phyloP scores from a whole-genome alignment of 352 stramenopile species.

The Globisporangium spiculum region DNA sequence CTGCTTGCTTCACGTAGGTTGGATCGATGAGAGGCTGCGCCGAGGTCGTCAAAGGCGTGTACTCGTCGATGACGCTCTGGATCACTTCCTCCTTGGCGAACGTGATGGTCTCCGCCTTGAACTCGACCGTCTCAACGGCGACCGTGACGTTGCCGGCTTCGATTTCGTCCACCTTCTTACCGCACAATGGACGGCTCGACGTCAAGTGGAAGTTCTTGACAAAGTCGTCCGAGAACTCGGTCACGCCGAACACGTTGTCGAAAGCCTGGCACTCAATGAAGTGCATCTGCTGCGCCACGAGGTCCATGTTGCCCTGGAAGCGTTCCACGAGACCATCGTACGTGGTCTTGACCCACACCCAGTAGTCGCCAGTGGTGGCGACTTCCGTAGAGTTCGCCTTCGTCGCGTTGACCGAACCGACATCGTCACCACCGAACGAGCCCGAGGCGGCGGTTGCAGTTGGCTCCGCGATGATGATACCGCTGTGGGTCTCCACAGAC shows the following conservation, averaged over 20 bases:
- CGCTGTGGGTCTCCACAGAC: conserved; percentile 11
- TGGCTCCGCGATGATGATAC: conserved; percentile 7
- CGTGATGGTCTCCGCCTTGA: conserved; percentile 31
- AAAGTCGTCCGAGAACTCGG: conserved; percentile 46
- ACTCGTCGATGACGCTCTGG: conserved; percentile 28
- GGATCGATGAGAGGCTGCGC: conserved; percentile 26
- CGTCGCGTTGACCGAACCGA: conserved; percentile 11
- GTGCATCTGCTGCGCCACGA: conserved; percentile 60
- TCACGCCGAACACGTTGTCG: conserved; percentile 43
- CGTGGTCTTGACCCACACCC: conserved; percentile 53
- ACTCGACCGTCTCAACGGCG: conserved; percentile 37
- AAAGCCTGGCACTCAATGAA: conserved; percentile 62
- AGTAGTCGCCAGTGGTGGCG: conserved; percentile 56
- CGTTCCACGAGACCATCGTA: conserved; percentile 53
- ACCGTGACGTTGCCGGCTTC: conserved; percentile 39
- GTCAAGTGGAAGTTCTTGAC: conserved; percentile 54
- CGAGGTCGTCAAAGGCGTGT: conserved; percentile 20
- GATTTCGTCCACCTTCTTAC: conserved; percentile 49
- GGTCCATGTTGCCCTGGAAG: conserved; percentile 57
- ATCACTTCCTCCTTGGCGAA: conserved; percentile 37
- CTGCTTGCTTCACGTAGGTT: conserved; percentile 24
- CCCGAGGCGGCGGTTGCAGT: neutral
- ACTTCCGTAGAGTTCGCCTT: conserved; percentile 33
- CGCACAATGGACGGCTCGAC: conserved; percentile 41
- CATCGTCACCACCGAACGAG: conserved; percentile 4